These are phyloP conservation scores for Aspergillus ibericus DNA, from an alignment of 2,329 filamentous ascomycete species.

Conservation along the genomic window DNA sequence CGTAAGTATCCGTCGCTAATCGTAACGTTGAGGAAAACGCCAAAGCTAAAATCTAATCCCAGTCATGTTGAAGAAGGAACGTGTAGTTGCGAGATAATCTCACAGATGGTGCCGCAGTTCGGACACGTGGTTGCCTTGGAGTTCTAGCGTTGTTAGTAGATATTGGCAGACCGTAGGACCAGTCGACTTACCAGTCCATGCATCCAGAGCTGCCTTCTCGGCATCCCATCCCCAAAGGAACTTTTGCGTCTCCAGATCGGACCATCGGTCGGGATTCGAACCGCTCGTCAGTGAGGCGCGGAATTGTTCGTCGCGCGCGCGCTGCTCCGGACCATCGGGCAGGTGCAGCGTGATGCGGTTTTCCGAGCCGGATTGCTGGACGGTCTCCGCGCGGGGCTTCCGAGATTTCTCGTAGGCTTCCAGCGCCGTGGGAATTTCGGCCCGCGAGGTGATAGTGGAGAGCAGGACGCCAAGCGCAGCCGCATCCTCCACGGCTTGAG, in stretches of 20 bases:
- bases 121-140: background rate
- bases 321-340: constrained; percentile 42
- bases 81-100: background rate
- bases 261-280: constrained; percentile 62
- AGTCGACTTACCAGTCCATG: constrained; percentile 30
- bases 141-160: background rate
- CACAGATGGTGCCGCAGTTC: constrained; percentile 1
- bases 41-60: background rate
- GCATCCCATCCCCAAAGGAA: constrained; percentile 41
- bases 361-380: constrained; percentile 38
- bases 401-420: constrained; percentile 39
- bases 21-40: background rate
- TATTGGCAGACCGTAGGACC: background rate
- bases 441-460: constrained; percentile 30
- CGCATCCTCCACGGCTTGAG: constrained; percentile 48
- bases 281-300: constrained; percentile 25
- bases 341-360: constrained; percentile 41
- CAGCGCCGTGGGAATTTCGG: constrained; percentile 38
- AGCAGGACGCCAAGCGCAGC: constrained; percentile 37
- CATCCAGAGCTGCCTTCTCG: constrained; percentile 31
- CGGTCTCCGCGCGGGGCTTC: constrained; percentile 41
- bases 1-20: background rate
- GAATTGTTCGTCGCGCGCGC: constrained; percentile 43
- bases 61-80: background rate
- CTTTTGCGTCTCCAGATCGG: constrained; percentile 63